phyloP scores from a whole-genome alignment of 768 basidiomycete species.

The Kwoniella sp. region DNA sequence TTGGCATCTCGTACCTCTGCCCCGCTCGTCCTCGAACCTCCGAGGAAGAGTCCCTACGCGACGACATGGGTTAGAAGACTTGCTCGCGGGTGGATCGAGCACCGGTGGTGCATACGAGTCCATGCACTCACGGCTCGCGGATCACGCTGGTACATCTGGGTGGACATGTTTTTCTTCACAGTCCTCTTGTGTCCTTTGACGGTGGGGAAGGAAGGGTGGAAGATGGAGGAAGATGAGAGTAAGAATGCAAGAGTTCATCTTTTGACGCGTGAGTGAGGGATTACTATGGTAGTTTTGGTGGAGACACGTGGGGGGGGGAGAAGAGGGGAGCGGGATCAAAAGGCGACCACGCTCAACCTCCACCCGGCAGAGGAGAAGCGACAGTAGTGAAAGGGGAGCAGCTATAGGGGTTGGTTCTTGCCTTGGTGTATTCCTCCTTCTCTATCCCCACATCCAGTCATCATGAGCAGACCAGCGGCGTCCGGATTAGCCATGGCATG shows the following conservation, averaged over 20 bases:
- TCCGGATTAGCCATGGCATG: too few relatives aligned
- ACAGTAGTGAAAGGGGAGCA: too few relatives aligned
- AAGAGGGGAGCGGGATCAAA: neutral
- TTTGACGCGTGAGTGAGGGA: constrained; percentile 19
- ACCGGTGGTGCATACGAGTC: too few relatives aligned
- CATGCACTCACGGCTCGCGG: constrained; percentile 46
- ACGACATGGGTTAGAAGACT: neutral
- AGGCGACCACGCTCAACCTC: neutral
- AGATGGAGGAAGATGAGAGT: constrained; percentile 8
- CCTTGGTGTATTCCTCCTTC: too few relatives aligned
- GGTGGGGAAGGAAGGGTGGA: neutral
- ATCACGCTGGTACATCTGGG: constrained; percentile 51
- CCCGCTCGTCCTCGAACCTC: constrained; percentile 87
- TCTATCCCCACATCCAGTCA: too few relatives aligned
- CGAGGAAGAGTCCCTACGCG: constrained; percentile 72
- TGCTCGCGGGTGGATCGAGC: too few relatives aligned
- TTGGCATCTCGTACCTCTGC: constrained; percentile 96
- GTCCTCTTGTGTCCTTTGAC: neutral
- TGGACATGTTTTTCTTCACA: constrained; percentile 32
- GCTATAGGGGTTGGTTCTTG: too few relatives aligned
- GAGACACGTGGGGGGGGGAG: constrained; percentile 3
- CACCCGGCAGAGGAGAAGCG: too few relatives aligned
- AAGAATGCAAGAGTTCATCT: constrained; percentile 1
- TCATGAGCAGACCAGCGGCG: too few relatives aligned
- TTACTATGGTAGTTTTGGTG: constrained; percentile 1